Percentiles rank a stretch among this genome's conserved stretches.
phyloP scores from a whole-genome alignment of 2,329 filamentous ascomycete species.

The Fusarium stilboides region DNA sequence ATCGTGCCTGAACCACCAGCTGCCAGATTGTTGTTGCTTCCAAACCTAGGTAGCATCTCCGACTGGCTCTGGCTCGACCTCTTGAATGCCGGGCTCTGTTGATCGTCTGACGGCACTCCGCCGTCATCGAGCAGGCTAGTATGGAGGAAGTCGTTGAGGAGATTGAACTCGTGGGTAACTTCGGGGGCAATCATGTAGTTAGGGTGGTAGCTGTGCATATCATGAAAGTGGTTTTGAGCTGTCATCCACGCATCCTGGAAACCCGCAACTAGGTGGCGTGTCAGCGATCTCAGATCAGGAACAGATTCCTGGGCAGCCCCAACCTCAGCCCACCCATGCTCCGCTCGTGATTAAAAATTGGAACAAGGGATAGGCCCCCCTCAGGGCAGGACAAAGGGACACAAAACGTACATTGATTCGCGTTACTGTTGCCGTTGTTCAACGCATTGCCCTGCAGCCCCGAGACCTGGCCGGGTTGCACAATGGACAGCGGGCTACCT shows the following conservation, averaged over 20 bases:
- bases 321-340: slow-evolving; percentile 45
- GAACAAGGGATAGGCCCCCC: slow-evolving; percentile 42
- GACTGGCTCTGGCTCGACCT: slow-evolving; percentile 60
- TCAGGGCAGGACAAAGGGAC: slow-evolving; percentile 41
- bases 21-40: slow-evolving; percentile 57
- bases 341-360: slow-evolving; percentile 47
- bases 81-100: slow-evolving; percentile 63
- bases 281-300: slow-evolving; percentile 47
- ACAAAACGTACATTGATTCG: slow-evolving; percentile 80
- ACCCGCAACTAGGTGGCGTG: slow-evolving; percentile 73
- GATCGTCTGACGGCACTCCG: slow-evolving; percentile 77
- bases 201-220: slow-evolving; percentile 94
- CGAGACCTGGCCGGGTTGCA: slow-evolving; percentile 79
- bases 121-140: slow-evolving; percentile 91
- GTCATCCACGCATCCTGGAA: slow-evolving; percentile 87
- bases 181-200: slow-evolving; percentile 96
- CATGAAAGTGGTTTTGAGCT: slow-evolving; percentile 82
- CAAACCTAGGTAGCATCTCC: slow-evolving; percentile 66
- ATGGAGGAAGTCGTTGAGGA: slow-evolving; percentile 96
- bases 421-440: slow-evolving; percentile 69
- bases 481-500: slow-evolving; percentile 74
- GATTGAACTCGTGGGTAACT: slow-evolving; percentile 95
- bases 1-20: slow-evolving; percentile 43
- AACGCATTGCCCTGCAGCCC: slow-evolving; percentile 74
- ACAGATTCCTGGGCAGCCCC: slow-evolving; percentile 40